These are phyloP conservation scores for Diplodia mutila DNA, from an alignment of 2,329 filamentous ascomycete genomes.

Conservation along the genomic window DNA sequence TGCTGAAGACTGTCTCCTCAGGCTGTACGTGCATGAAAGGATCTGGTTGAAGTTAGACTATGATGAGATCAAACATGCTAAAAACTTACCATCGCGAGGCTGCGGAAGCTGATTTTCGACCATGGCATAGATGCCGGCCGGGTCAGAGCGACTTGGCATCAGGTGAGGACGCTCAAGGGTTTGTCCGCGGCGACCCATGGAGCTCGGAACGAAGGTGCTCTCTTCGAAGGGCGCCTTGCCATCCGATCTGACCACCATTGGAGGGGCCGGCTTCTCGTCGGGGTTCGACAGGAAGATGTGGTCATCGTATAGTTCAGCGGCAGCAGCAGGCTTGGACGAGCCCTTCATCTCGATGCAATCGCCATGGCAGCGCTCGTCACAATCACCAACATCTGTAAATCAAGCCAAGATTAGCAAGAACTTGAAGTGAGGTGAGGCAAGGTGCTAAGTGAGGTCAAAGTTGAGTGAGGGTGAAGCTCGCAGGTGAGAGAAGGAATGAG, in stretches of 20 bases:
- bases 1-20: not conserved
- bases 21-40: not conserved
- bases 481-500: not conserved
- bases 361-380: not conserved
- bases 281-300: not conserved
- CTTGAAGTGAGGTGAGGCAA: not conserved
- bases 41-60: not conserved
- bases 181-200: no score
- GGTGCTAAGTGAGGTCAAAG: not conserved
- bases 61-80: not conserved
- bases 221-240: not conserved
- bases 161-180: not conserved
- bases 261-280: not conserved
- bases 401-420: not conserved
- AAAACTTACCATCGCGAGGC: not conserved
- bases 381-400: not conserved
- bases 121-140: not conserved
- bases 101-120: not conserved
- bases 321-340: not conserved
- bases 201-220: not conserved
- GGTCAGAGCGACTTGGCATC: not conserved
- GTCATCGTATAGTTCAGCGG: not conserved
- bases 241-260: not conserved
- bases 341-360: not conserved
- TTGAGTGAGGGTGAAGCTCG: not conserved